These are phyloP conservation scores for Ammopiptanthus mongolicus DNA, from an alignment of 306 rosid species.

Conservation along the genomic window DNA sequence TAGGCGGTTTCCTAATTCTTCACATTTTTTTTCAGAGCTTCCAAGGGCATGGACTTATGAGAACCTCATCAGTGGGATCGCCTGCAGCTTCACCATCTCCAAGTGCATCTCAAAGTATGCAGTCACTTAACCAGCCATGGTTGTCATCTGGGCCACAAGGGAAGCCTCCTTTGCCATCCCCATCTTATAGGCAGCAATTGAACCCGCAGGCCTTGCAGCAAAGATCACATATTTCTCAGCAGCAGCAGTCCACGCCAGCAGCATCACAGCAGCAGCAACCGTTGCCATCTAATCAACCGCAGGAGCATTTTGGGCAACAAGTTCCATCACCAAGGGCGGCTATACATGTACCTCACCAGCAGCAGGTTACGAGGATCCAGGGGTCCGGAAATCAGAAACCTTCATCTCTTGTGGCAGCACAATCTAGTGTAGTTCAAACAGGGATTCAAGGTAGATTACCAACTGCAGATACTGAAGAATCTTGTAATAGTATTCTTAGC, in stretches of 20 bases:
- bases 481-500: slow-evolving; percentile 70
- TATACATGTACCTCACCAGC: slow-evolving; percentile 62
- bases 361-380: slow-evolving; percentile 59
- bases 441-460: slow-evolving; percentile 45
- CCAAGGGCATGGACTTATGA: slow-evolving; percentile 72
- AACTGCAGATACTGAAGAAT: slow-evolving; percentile 58
- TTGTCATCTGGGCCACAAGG: slow-evolving; percentile 78
- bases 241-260: slow-evolving; percentile 42
- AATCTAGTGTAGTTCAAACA: slow-evolving; percentile 44
- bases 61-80: slow-evolving; percentile 64
- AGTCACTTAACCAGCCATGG: slow-evolving; percentile 85
- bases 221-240: slow-evolving; percentile 62
- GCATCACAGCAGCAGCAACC: slow-evolving; percentile 49
- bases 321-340: slow-evolving; percentile 56
- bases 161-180: slow-evolving; percentile 85
- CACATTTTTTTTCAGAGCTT: slow-evolving; percentile 49
- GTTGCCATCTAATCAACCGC: slow-evolving; percentile 55
- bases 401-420: slow-evolving; percentile 48
- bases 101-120: slow-evolving; percentile 56
- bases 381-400: slow-evolving; percentile 57
- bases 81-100: slow-evolving; percentile 58
- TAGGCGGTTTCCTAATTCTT: slow-evolving; percentile 11
- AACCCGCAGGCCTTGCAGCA: slow-evolving; percentile 65
- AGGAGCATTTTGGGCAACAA: slow-evolving; percentile 62
- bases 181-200: slow-evolving; percentile 72